A percentile compares a stretch with the other conserved stretches of the same genome.
phyloP scores from a whole-genome alignment of 2,329 filamentous ascomycete species.

The Nigrospora sphaerica region DNA sequence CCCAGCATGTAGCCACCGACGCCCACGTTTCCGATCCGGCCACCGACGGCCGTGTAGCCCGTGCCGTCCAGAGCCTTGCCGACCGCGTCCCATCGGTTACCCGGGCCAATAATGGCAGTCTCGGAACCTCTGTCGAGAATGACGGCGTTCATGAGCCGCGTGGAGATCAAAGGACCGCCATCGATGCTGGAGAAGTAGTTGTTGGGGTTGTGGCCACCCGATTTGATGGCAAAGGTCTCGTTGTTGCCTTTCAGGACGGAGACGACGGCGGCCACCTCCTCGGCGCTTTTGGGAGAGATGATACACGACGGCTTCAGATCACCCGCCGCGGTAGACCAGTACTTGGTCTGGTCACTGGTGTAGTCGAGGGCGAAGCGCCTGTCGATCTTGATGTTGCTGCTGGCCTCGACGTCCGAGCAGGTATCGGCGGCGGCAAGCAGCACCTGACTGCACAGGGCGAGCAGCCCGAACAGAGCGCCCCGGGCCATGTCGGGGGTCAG shows the following conservation, averaged over 20 bases:
- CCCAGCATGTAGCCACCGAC: constrained; percentile 45
- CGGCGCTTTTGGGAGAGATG: constrained; percentile 35
- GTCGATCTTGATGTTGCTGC: constrained; percentile 24
- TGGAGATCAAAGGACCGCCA: constrained; percentile 41
- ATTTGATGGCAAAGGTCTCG: constrained; percentile 46
- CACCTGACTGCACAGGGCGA: background rate
- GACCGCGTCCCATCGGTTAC: constrained; percentile 35
- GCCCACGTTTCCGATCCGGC: constrained; percentile 37
- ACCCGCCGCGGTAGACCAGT: constrained; percentile 37
- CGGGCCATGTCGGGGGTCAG: background rate
- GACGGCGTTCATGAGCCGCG: constrained; percentile 34
- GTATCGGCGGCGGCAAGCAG: constrained; percentile 19
- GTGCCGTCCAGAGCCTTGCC: constrained; percentile 30
- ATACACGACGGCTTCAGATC: constrained; percentile 39
- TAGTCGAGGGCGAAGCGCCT: constrained; percentile 25
- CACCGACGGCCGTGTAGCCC: constrained; percentile 34
- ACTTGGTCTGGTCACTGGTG: constrained; percentile 28
- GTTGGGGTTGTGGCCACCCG: constrained; percentile 51
- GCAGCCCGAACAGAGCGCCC: background rate
- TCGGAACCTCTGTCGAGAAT: constrained; percentile 26
- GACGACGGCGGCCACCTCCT: constrained; percentile 47
- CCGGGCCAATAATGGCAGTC: constrained; percentile 36
- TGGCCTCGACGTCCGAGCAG: constrained; percentile 26
- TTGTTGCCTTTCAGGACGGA: constrained; percentile 37
- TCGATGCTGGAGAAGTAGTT: constrained; percentile 43